phyloP scores from a whole-genome alignment of 805 yeast species.

The Candida saitoana region DNA sequence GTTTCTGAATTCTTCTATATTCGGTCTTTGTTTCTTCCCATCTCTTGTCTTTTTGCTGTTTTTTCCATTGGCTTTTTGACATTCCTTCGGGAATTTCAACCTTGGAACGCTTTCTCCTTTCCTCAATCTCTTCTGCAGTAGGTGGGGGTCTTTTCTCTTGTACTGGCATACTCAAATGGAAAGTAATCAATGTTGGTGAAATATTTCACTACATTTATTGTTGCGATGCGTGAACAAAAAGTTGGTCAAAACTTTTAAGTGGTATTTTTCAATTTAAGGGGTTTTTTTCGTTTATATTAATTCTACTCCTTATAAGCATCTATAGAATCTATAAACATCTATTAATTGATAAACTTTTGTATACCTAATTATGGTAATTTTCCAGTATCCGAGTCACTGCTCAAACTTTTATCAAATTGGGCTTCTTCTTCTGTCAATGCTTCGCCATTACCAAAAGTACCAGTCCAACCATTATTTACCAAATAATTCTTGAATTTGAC shows the following conservation, averaged over 20 bases:
- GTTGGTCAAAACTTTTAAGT: neutral
- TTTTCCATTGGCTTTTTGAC: slow-evolving; percentile 84
- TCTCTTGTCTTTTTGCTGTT: slow-evolving; percentile 50
- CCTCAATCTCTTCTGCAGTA: slow-evolving; percentile 11
- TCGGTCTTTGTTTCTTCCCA: slow-evolving; percentile 67
- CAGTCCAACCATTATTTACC: slow-evolving; percentile 56
- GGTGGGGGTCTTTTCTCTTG: slow-evolving; percentile 8
- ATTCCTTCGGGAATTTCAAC: slow-evolving; percentile 69
- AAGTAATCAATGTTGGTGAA: too few species aligned
- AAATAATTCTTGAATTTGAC: slow-evolving; percentile 57
- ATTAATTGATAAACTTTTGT: too few species aligned
- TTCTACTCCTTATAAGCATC: too few species aligned
- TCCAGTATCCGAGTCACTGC: neutral
- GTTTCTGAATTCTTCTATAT: slow-evolving; percentile 49
- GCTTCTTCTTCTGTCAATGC: slow-evolving; percentile 16
- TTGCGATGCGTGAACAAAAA: neutral
- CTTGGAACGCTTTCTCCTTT: slow-evolving; percentile 8
- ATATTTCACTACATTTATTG: too few species aligned
- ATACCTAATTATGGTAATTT: too few species aligned
- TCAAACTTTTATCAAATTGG: slow-evolving; percentile 6
- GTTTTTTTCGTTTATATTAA: too few species aligned
- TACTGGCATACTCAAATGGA: neutral
- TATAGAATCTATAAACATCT: too few species aligned
- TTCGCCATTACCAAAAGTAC: slow-evolving; percentile 36
- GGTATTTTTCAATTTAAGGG: neutral